Evolutionary conservation across 148 eudicot genomes (phyloP), one percentile per base, ranked within the genome.

Genomic region (Linanthus parryae): DNA sequence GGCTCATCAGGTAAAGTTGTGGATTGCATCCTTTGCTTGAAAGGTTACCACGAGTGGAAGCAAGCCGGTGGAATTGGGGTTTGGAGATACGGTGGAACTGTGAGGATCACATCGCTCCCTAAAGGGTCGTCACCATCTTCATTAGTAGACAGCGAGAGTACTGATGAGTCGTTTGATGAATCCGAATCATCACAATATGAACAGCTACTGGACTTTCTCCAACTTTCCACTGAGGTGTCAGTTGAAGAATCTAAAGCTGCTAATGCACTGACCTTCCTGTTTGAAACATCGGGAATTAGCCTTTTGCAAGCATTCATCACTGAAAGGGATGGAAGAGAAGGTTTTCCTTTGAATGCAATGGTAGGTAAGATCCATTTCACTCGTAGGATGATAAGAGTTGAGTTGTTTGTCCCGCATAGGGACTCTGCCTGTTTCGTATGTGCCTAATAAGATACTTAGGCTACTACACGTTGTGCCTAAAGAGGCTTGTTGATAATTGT

Each of bases 41-140:
- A 86, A 83, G 94, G 95, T 35, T 91, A 86, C 65, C 57, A 83
- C 18, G 95, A 86, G 61, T 91, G 98, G 98, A 78, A 72, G 66
- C 87, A 78, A 67, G 81, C 95, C 1, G 98, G 98, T 56, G 98
- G 90, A 20, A 66, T 81, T 66, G 98, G 98, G 36, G 94, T 83
- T 36, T 91, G 98, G 98, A 86, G 77, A 65, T 91, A 91, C 38
- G 98, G 98, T 42, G 95, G 98, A 31, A 86, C 94, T 4, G 87
- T 91, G 53, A 81, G 69, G 74, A 91, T 91, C 51, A 81, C 85
- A 17, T 74, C 95, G 3, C 65, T 68, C 15, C 77, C 81, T 1
- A 83, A 79, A 54, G 96, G 70, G 28, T 78, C 82, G 23, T 72
- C 84, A 20, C 74, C 84, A 2, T 71, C 87, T 42, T 83, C 95